Conservation (phyloP, 164 flowering plant species). For the Umbilicus rupestris region DNA sequence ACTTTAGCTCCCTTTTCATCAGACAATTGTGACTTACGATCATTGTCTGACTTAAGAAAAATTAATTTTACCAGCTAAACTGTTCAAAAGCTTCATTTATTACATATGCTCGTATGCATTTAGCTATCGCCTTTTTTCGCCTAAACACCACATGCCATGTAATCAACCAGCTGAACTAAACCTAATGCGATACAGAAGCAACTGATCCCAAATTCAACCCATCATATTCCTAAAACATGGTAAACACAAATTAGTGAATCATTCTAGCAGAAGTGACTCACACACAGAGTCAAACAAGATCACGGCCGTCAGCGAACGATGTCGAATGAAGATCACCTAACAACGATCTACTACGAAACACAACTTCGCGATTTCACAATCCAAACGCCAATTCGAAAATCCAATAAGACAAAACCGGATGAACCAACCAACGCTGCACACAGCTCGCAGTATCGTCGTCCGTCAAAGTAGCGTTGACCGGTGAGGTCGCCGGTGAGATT, state of each 20-base stretch:
- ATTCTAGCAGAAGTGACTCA: neutral
- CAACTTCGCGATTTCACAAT: neutral
- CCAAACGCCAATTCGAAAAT: neutral
- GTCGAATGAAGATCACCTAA: neutral
- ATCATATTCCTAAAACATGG: too few relatives aligned
- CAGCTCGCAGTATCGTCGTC: neutral
- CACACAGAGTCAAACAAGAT: neutral
- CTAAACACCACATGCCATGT: too few relatives aligned
- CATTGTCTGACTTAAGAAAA: too few relatives aligned
- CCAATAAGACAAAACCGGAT: neutral
- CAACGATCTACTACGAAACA: neutral
- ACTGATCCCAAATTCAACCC: too few relatives aligned
- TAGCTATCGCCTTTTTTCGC: too few relatives aligned
- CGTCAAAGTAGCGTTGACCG: constrained; percentile 4
- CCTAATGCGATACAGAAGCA: too few relatives aligned
- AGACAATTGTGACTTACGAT: too few relatives aligned
- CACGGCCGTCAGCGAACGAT: neutral
- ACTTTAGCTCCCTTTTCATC: too few relatives aligned
- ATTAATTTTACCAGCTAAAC: too few relatives aligned
- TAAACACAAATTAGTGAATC: neutral
- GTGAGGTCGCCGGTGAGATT: neutral
- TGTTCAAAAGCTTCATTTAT: too few relatives aligned
- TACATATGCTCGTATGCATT: too few relatives aligned
- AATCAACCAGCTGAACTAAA: too few relatives aligned
- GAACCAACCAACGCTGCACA: neutral